Evolutionary conservation across 352 stramenopile genomes (phyloP).

Genomic region (Pythium sp.): DNA sequence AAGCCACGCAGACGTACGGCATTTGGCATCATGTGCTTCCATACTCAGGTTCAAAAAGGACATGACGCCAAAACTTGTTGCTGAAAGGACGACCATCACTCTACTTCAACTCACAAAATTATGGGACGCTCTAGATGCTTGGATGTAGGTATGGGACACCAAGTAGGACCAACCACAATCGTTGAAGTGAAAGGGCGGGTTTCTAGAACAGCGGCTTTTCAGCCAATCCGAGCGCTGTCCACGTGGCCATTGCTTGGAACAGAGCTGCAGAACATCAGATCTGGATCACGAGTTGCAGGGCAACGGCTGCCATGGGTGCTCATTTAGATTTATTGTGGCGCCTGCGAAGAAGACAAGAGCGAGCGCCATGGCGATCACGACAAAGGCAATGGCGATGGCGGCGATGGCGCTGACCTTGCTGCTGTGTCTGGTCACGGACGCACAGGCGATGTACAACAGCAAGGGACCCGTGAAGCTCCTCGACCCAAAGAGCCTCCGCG

Average conservation of each 20-base stretch:
- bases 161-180: background rate
- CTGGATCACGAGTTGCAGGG: background rate
- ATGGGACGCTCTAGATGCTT: background rate
- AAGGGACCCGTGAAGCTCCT: slow-evolving; percentile 68
- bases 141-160: background rate
- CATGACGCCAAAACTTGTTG: too few relatives aligned
- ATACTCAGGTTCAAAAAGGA: too few relatives aligned
- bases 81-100: slow-evolving; percentile 7
- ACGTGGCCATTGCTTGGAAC: slow-evolving; percentile 11
- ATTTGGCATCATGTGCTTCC: background rate
- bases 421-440: slow-evolving; percentile 28
- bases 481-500: slow-evolving; percentile 66
- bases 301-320: background rate
- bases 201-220: slow-evolving; percentile 14
- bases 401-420: slow-evolving; percentile 23
- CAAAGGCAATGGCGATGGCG: slow-evolving; percentile 21
- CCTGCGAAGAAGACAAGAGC: slow-evolving; percentile 2
- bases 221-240: slow-evolving; percentile 14
- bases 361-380: slow-evolving; percentile 16
- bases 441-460: slow-evolving; percentile 59
- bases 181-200: slow-evolving; percentile 4
- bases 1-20: background rate
- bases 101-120: slow-evolving; percentile 3
- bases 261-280: background rate
- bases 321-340: slow-evolving; percentile 15